Base-by-base conservation (phyloP, 2,329 filamentous ascomycete genomes). In the Stylonectria norvegica region DNA sequence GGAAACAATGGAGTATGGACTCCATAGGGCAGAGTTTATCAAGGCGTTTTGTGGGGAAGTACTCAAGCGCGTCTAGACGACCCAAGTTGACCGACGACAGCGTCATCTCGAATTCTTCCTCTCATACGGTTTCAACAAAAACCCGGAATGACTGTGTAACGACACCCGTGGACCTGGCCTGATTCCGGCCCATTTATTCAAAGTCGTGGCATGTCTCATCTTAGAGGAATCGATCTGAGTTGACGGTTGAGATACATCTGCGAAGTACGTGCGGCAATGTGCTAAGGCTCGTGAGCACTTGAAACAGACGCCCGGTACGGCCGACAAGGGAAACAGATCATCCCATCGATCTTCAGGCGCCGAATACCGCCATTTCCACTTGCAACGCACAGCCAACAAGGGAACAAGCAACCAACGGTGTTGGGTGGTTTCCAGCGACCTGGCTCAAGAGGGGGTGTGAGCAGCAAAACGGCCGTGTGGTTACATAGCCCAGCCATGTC, bases 291-390 rank as follows among this genome's bases (percentile, higher is more conserved):
- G 33, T 40, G 36, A 45, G 40, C 55, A 50, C 48, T 56, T 57
- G 53, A 56, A 56, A 56, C 53, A 56, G 55, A 55, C 53, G 48
- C 52, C 53, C 50, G 49, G 47, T 41, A 45, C 42, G 44, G 23
- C 49, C 51, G 52, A 53, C 53, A 52, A 40, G 45, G 49, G 53
- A 56, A 56, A 56, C 53, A 56, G 53, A 56, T 56, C 53, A 56
- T 56, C 52, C 46, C 46, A 53, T 56, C 51, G 53, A 56, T 56
- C 53, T 37, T 52, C 50, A 54, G 52, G 43, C 53, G 48, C 53
- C 51, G 49, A 56, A 42, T 56, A 52, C 52, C 53, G 50, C 48
- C 53, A 48, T 49, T 53, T 52, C 52, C 48, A 39, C 49, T 45
- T 44, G 50, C 42, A 49, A 42, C 45, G 31, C 44, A 42, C 38